Percentiles rank a stretch among this genome's conserved stretches.
Conservation (phyloP, 2,329 filamentous ascomycete genomes). For the Corniculantispora saksenae region DNA sequence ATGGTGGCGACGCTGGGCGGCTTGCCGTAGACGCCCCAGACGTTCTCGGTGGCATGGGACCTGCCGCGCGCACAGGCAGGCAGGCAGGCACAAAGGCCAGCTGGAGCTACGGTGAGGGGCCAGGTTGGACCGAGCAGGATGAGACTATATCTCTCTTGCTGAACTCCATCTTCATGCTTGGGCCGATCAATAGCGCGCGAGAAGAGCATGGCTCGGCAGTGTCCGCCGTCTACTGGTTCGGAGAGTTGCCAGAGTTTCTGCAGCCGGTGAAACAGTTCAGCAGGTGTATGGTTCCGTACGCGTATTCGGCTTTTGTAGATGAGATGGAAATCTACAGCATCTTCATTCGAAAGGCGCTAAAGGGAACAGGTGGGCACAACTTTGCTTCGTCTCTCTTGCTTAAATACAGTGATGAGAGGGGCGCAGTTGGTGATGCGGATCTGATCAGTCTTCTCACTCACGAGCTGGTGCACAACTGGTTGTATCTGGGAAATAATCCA, state of each 20-base stretch:
- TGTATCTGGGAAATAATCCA: not conserved
- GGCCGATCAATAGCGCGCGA: not conserved
- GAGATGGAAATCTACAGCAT: not conserved
- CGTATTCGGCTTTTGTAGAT: not conserved
- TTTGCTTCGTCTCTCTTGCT: not conserved
- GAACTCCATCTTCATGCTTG: not conserved
- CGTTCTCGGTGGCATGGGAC: slow-evolving; percentile 41
- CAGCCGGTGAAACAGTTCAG: not conserved
- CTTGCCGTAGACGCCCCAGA: slow-evolving; percentile 52
- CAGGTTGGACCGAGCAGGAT: not conserved
- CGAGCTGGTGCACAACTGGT: not conserved
- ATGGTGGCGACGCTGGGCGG: slow-evolving; percentile 49
- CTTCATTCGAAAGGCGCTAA: not conserved
- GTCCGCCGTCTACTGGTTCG: not conserved
- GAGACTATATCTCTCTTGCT: not conserved
- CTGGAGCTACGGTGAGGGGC: not conserved
- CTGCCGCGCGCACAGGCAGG: not conserved
- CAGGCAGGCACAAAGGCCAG: not conserved
- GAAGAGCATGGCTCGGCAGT: not conserved
- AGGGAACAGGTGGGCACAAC: not conserved
- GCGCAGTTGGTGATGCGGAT: not conserved
- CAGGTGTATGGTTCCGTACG: not conserved
- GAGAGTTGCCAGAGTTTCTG: not conserved
- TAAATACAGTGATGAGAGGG: not conserved
- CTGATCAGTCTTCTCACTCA: not conserved